A percentile compares a stretch with the other conserved stretches of the same genome.
These are phyloP conservation scores for Kodamaea sp. DNA, from an alignment of 1,139 yeast species.

Conservation along the genomic window DNA sequence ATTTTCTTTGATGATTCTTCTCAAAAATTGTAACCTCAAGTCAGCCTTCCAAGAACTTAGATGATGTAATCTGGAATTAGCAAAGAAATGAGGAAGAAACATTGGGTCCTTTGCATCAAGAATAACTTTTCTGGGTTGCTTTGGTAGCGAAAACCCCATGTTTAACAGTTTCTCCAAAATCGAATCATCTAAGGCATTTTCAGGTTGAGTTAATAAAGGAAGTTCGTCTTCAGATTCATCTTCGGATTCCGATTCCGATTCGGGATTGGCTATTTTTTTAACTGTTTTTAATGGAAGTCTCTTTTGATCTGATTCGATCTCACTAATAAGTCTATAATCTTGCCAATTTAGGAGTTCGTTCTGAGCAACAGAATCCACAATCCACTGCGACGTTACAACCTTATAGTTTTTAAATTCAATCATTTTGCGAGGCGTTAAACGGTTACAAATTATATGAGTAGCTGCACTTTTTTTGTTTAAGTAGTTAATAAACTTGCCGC, in stretches of 20 bases:
- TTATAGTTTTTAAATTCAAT: constrained; percentile 61
- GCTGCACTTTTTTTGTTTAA: constrained; percentile 67
- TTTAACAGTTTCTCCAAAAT: constrained; percentile 4
- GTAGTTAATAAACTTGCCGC: constrained; percentile 74
- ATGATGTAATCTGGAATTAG: constrained; percentile 83
- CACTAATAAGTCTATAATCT: constrained; percentile 53
- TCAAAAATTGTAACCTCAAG: constrained; percentile 56
- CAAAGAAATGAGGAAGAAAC: constrained; percentile 67
- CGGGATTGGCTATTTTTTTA: constrained; percentile 4
- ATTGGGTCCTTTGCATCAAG: constrained; percentile 74
- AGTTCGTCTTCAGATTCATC: constrained; percentile 9
- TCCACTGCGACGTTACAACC: constrained; percentile 84
- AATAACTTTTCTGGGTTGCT: constrained; percentile 15
- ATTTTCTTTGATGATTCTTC: constrained; percentile 29
- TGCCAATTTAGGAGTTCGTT: constrained; percentile 62
- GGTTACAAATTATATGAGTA: constrained; percentile 81
- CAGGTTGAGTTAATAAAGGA: constrained; percentile 18
- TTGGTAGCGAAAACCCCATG: background rate
- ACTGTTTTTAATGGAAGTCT: constrained; percentile 27
- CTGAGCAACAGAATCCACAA: constrained; percentile 55
- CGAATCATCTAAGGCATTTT: constrained; percentile 10
- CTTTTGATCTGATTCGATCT: constrained; percentile 49
- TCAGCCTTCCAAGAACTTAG: constrained; percentile 84
- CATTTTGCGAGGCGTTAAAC: constrained; percentile 72
- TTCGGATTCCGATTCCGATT: constrained; percentile 1